phyloP scores from a whole-genome alignment of 2,329 filamentous ascomycete genomes.

The Ploettnerulaceae sp. region DNA sequence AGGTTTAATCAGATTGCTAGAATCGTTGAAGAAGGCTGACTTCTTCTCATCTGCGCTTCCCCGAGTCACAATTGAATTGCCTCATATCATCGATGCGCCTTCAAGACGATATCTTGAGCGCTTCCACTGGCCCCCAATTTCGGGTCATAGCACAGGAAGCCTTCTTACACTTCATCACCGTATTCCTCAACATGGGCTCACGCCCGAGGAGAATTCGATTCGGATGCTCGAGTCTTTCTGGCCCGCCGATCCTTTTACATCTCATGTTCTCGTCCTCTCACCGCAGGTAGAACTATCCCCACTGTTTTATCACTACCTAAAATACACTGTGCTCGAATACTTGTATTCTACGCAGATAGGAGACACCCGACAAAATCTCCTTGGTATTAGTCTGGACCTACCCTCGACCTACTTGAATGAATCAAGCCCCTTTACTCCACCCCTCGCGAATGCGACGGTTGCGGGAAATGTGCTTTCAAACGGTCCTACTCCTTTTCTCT shows the following conservation, averaged over 20 bases:
- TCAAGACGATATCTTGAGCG: slow-evolving; percentile 57
- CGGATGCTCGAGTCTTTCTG: slow-evolving; percentile 86
- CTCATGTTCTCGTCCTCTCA: slow-evolving; percentile 80
- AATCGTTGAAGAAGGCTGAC: slow-evolving; percentile 70
- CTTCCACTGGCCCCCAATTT: slow-evolving; percentile 62
- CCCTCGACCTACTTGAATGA: slow-evolving; percentile 62
- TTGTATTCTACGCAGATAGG: slow-evolving; percentile 57
- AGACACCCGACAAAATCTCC: slow-evolving; percentile 50
- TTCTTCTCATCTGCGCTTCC: slow-evolving; percentile 66
- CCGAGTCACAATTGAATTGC: slow-evolving; percentile 79
- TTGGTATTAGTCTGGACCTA: slow-evolving; percentile 76
- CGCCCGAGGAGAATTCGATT: slow-evolving; percentile 65
- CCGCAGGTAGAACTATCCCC: slow-evolving; percentile 75
- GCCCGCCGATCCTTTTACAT: slow-evolving; percentile 57
- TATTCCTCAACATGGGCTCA: slow-evolving; percentile 55
- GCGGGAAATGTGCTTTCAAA: not conserved
- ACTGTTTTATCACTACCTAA: slow-evolving; percentile 81
- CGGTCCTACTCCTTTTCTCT: slow-evolving; percentile 54
- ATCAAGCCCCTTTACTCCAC: slow-evolving; percentile 47
- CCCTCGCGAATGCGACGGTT: slow-evolving; percentile 28
- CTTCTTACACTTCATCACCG: slow-evolving; percentile 70
- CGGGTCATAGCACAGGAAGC: slow-evolving; percentile 38
- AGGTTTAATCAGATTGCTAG: slow-evolving; percentile 69
- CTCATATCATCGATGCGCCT: slow-evolving; percentile 60
- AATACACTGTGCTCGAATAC: slow-evolving; percentile 72